These are phyloP conservation scores for Helichrysum umbraculigerum DNA, from an alignment of 129 eudicot species.

Conservation along the genomic window DNA sequence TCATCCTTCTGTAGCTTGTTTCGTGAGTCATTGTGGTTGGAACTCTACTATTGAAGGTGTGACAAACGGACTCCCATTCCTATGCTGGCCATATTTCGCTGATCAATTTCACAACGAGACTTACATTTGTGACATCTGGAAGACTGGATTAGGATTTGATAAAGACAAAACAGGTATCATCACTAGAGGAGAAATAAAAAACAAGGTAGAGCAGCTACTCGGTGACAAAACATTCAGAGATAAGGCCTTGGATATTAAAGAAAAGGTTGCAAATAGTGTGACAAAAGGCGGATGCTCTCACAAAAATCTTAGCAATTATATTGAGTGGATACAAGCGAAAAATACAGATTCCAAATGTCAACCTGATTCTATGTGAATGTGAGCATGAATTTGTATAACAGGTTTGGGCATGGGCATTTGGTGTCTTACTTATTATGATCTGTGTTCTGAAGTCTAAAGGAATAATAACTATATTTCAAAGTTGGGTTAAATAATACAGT, in stretches of 20 bases:
- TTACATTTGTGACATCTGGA: constrained; percentile 60
- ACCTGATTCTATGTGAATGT: neutral
- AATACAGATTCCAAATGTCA: constrained; percentile 6
- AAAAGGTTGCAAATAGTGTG: constrained; percentile 19
- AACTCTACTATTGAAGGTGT: constrained; percentile 60
- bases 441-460: neutral
- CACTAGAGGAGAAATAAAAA: constrained; percentile 36
- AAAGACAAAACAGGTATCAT: constrained; percentile 45
- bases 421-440: too few relatives aligned
- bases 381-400: neutral
- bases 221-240: constrained; percentile 21
- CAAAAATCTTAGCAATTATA: constrained; percentile 39
- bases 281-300: constrained; percentile 37
- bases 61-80: constrained; percentile 53
- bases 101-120: constrained; percentile 52
- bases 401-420: too few relatives aligned
- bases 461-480: neutral
- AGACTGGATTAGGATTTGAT: constrained; percentile 44
- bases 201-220: constrained; percentile 46
- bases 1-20: constrained; percentile 63
- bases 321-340: constrained; percentile 42
- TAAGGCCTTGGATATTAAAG: constrained; percentile 44
- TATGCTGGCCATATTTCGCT: constrained; percentile 74
- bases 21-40: constrained; percentile 70
- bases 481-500: neutral